Percentiles rank a stretch among this genome's conserved stretches.
Conservation (phyloP, 805 yeast species). For the Dipodascus albidus region DNA sequence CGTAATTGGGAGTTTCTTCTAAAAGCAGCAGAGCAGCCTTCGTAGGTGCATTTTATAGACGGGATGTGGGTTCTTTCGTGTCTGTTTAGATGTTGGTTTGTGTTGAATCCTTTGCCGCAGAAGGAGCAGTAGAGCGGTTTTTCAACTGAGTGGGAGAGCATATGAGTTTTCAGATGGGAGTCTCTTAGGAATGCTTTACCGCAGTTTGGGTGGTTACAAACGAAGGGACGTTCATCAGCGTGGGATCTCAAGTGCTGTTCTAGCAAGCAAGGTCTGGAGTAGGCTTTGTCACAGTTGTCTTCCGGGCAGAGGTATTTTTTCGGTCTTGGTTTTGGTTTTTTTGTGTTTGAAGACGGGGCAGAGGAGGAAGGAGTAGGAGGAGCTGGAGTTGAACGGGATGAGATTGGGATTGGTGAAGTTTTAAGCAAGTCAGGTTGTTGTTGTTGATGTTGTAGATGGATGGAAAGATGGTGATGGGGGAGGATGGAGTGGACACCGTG, state of each 20-base stretch:
- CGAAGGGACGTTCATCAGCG: conserved; percentile 65
- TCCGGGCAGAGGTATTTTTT: conserved; percentile 55
- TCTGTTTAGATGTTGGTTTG: conserved; percentile 68
- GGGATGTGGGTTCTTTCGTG: conserved; percentile 75
- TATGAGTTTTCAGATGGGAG: conserved; percentile 71
- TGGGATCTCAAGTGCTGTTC: conserved; percentile 77
- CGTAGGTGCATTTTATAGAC: conserved; percentile 49
- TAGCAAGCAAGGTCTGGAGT: conserved; percentile 68
- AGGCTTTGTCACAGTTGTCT: conserved; percentile 62
- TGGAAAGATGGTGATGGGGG: not conserved
- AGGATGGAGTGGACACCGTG: not conserved
- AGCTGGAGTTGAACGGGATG: not conserved
- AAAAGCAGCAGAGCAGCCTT: conserved; percentile 55
- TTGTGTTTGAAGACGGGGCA: not conserved
- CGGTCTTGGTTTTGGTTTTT: conserved; percentile 29
- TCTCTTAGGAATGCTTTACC: conserved; percentile 55
- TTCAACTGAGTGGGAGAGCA: conserved; percentile 47
- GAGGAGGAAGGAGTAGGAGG: not conserved
- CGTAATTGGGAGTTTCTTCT: conserved; percentile 65
- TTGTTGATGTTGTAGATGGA: not conserved
- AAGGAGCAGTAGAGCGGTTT: conserved; percentile 63
- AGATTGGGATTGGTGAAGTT: not conserved
- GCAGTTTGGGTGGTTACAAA: conserved; percentile 47
- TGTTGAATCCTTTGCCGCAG: conserved; percentile 75
- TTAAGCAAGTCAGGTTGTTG: not conserved